Conservation (phyloP, 306 rosid species). For the Astragalus glycyphyllos region DNA sequence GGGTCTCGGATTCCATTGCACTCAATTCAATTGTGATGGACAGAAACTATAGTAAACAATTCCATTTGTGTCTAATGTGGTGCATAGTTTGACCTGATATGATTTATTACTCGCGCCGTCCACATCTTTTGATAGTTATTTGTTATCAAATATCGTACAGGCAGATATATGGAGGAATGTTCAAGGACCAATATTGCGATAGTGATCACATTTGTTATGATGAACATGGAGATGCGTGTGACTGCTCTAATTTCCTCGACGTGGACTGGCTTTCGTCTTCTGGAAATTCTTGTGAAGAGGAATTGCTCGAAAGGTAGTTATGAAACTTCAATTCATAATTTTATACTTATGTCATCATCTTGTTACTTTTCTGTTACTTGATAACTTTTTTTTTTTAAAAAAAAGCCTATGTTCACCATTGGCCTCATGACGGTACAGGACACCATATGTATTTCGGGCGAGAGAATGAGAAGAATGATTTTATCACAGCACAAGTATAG, state of each 20-base stretch:
- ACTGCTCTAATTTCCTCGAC: conserved; percentile 78
- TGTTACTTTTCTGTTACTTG: conserved; percentile 1
- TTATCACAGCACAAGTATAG: conserved; percentile 7
- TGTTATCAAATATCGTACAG: conserved; percentile 56
- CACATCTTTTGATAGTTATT: conserved; percentile 40
- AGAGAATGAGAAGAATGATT: conserved; percentile 32
- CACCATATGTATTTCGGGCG: conserved; percentile 4
- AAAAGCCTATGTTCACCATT: conserved; percentile 9
- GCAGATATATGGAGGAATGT: conserved; percentile 53
- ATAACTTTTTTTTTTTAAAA: not conserved
- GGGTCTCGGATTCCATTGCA: too few species aligned
- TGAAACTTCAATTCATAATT: not conserved
- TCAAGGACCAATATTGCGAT: conserved; percentile 56
- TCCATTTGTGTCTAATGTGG: conserved; percentile 2
- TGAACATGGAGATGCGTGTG: conserved; percentile 70
- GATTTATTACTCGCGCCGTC: conserved; percentile 36
- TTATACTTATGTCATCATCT: conserved; percentile 7
- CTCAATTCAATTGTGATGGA: not conserved
- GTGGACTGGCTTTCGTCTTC: conserved; percentile 86
- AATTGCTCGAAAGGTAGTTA: conserved; percentile 69
- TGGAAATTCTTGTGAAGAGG: conserved; percentile 93
- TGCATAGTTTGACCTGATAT: conserved; percentile 31
- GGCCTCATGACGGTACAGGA: not conserved
- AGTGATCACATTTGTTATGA: conserved; percentile 63
- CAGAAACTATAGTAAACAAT: conserved; percentile 3